A percentile compares a stretch with the other conserved stretches of the same genome.
These are phyloP conservation scores for Candida xiaguanensis DNA, from an alignment of 805 yeast species.

Conservation along the genomic window DNA sequence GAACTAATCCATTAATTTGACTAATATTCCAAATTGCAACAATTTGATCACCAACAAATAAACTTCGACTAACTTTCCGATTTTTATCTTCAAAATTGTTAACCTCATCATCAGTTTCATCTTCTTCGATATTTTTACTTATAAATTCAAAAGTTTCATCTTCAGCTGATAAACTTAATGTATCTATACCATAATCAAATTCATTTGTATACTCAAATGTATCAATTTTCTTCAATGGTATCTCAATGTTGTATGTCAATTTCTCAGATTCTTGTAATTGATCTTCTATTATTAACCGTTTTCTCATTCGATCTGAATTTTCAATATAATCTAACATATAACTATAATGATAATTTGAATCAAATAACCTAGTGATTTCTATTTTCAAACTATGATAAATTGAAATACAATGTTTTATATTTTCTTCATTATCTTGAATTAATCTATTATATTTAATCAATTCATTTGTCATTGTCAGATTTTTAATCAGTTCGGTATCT, in stretches of 20 bases:
- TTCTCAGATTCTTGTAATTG: constrained; percentile 44
- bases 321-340: constrained; percentile 68
- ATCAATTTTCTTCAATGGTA: constrained; percentile 28
- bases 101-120: constrained; percentile 8
- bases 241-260: constrained; percentile 37
- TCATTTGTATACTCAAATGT: constrained; percentile 12
- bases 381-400: constrained; percentile 46
- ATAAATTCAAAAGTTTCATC: constrained; percentile 42
- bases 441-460: constrained; percentile 48
- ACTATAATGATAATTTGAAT: constrained; percentile 14
- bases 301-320: constrained; percentile 65
- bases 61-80: constrained; percentile 65
- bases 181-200: constrained; percentile 22
- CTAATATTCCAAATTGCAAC: constrained; percentile 73
- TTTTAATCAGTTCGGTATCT: constrained; percentile 32
- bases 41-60: constrained; percentile 68
- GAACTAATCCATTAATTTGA: constrained; percentile 70
- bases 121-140: constrained; percentile 26
- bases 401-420: constrained; percentile 44
- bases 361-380: constrained; percentile 36
- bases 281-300: constrained; percentile 53
- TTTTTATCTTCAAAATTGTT: constrained; percentile 58
- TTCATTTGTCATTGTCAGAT: constrained; percentile 42
- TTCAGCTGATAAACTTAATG: constrained; percentile 20
- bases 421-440: constrained; percentile 65